Percentiles rank a stretch among this genome's conserved stretches.
phyloP scores from a whole-genome alignment of 2,329 filamentous ascomycete genomes.

The Chaetomium sp. region DNA sequence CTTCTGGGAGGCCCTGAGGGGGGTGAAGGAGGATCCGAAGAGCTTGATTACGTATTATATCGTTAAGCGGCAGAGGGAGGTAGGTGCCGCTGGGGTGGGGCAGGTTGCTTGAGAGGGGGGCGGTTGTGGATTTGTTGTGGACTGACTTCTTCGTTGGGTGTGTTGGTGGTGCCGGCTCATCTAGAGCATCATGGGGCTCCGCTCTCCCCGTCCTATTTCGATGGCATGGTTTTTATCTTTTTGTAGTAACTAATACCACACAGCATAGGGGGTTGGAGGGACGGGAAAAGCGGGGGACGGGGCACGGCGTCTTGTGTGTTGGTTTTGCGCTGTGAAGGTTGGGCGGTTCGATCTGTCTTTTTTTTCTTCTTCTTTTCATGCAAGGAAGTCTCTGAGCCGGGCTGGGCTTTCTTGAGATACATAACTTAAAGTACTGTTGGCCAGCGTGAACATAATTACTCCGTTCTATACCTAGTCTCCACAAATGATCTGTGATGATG shows the following conservation, averaged over 20 bases:
- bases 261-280: not conserved
- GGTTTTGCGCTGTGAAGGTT: constrained; percentile 1
- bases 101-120: constrained; percentile 1
- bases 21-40: constrained; percentile 70
- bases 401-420: not conserved
- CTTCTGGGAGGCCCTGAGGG: constrained; percentile 70
- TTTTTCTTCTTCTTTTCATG: not conserved
- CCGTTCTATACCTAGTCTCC: not conserved
- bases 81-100: constrained; percentile 1
- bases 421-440: not conserved
- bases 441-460: not conserved
- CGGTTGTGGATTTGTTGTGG: not conserved
- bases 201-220: not conserved
- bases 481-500: not conserved
- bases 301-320: constrained; percentile 16
- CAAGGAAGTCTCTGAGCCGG: not conserved
- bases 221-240: not conserved
- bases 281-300: constrained; percentile 5
- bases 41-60: constrained; percentile 82
- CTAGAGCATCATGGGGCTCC: not conserved
- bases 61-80: constrained; percentile 67
- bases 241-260: not conserved
- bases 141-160: not conserved
- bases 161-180: not conserved
- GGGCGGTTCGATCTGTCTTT: not conserved